Evolutionary conservation across 1,139 yeast genomes (phyloP).

Genomic region (Zygosaccharomyces pseudobailii): DNA sequence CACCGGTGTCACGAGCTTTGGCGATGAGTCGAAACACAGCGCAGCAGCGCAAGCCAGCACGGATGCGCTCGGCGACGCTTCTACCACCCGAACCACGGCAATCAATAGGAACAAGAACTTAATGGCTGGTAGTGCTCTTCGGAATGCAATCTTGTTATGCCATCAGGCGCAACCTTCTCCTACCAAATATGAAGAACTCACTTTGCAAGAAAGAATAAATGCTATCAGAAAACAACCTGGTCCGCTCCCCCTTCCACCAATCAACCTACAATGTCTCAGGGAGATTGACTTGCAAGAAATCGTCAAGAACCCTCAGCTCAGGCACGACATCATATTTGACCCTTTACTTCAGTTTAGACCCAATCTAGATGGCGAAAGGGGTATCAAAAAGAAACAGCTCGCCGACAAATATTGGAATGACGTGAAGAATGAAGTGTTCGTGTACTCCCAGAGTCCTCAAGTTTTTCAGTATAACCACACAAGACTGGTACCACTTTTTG

Average conservation of each 20-base stretch:
- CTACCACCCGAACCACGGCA: conserved; percentile 6
- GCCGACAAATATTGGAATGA: conserved; percentile 84
- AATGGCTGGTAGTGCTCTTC: conserved; percentile 12
- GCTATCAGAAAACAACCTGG: conserved; percentile 21
- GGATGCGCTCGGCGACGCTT: not conserved
- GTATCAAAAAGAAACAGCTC: conserved; percentile 66
- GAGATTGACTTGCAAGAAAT: conserved; percentile 89
- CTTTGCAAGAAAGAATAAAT: conserved; percentile 28
- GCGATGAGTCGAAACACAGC: not conserved
- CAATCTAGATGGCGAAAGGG: conserved; percentile 86
- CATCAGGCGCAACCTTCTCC: conserved; percentile 13
- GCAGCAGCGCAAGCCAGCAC: not conserved
- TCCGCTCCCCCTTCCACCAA: conserved; percentile 60
- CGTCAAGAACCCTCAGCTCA: conserved; percentile 81
- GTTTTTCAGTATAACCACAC: conserved; percentile 40
- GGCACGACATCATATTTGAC: conserved; percentile 91
- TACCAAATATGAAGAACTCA: conserved; percentile 12
- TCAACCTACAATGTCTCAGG: conserved; percentile 72
- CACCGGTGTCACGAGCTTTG: conserved; percentile 3
- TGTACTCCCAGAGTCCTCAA: conserved; percentile 29
- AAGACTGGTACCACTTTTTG: conserved; percentile 62
- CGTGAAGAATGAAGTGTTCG: conserved; percentile 53
- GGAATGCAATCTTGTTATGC: conserved; percentile 21
- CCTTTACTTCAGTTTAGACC: conserved; percentile 92
- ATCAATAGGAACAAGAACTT: conserved; percentile 2